These are phyloP conservation scores for Aspergillus sp. DNA, from an alignment of 2,329 filamentous ascomycete species.

Conservation along the genomic window DNA sequence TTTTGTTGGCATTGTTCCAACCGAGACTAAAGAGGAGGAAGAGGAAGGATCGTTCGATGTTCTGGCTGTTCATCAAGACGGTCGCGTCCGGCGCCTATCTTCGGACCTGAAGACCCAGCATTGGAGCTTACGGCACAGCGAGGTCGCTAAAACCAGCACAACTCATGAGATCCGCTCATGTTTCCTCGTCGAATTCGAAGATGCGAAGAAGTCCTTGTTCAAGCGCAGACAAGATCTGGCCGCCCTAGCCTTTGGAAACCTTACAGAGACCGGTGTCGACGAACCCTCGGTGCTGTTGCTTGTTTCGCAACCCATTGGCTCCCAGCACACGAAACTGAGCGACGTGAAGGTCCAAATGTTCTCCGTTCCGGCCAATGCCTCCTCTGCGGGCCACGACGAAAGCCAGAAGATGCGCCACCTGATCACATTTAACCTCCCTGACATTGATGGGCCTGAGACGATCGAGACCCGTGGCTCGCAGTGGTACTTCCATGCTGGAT, in stretches of 20 bases:
- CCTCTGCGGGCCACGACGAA: conserved; percentile 28
- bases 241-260: conserved; percentile 38
- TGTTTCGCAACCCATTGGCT: conserved; percentile 40
- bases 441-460: conserved; percentile 29
- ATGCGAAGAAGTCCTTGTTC: conserved; percentile 43
- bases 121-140: conserved; percentile 42
- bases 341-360: conserved; percentile 44
- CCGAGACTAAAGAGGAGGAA: conserved; percentile 23
- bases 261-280: conserved; percentile 27
- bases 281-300: conserved; percentile 41
- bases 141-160: conserved; percentile 30
- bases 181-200: conserved; percentile 44
- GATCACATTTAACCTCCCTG: conserved; percentile 38
- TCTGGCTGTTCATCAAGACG: conserved; percentile 47
- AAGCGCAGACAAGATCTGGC: conserved; percentile 44
- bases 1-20: conserved; percentile 43
- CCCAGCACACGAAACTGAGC: conserved; percentile 31
- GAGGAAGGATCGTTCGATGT: conserved; percentile 40
- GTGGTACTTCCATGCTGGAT: conserved; percentile 45
- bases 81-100: conserved; percentile 43
- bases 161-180: conserved; percentile 36
- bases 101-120: conserved; percentile 42
- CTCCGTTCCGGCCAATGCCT: conserved; percentile 34
- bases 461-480: conserved; percentile 30
- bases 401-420: conserved; percentile 41